Evolutionary conservation across 2,329 filamentous ascomycete genomes (phyloP).

Genomic region (Scytalidium sp.): DNA sequence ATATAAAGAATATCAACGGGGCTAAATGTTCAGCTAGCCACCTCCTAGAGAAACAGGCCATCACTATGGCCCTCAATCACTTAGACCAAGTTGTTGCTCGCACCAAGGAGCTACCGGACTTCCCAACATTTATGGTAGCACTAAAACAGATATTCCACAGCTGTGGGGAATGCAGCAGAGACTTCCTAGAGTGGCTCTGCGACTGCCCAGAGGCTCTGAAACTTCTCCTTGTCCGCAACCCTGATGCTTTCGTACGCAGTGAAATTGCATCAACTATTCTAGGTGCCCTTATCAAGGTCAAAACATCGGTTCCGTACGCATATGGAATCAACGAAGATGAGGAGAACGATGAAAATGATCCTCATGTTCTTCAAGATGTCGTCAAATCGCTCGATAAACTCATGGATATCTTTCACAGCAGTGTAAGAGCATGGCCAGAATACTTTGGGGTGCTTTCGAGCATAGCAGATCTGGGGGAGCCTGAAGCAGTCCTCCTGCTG

Average conservation of each 20-base stretch:
- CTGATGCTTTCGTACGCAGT: slow-evolving; percentile 52
- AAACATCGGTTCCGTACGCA: slow-evolving; percentile 39
- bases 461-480: slow-evolving; percentile 60
- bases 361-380: slow-evolving; percentile 22
- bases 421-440: slow-evolving; percentile 70
- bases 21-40: slow-evolving; percentile 49
- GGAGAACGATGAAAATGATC: slow-evolving; percentile 25
- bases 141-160: slow-evolving; percentile 46
- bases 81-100: slow-evolving; percentile 74
- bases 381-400: slow-evolving; percentile 51
- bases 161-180: slow-evolving; percentile 53
- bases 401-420: slow-evolving; percentile 60
- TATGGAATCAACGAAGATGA: slow-evolving; percentile 38
- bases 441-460: slow-evolving; percentile 68
- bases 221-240: slow-evolving; percentile 61
- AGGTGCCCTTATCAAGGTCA: slow-evolving; percentile 49
- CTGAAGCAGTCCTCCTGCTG: slow-evolving; percentile 57
- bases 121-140: slow-evolving; percentile 51
- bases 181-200: slow-evolving; percentile 60
- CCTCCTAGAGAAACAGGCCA: slow-evolving; percentile 43
- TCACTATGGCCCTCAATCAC: slow-evolving; percentile 59
- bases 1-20: slow-evolving; percentile 47
- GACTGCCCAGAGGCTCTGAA: slow-evolving; percentile 55
- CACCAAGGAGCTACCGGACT: slow-evolving; percentile 64
- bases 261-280: slow-evolving; percentile 51